Conservation (phyloP, 2,329 filamentous ascomycete genomes). For the Sporothrix luriei region DNA sequence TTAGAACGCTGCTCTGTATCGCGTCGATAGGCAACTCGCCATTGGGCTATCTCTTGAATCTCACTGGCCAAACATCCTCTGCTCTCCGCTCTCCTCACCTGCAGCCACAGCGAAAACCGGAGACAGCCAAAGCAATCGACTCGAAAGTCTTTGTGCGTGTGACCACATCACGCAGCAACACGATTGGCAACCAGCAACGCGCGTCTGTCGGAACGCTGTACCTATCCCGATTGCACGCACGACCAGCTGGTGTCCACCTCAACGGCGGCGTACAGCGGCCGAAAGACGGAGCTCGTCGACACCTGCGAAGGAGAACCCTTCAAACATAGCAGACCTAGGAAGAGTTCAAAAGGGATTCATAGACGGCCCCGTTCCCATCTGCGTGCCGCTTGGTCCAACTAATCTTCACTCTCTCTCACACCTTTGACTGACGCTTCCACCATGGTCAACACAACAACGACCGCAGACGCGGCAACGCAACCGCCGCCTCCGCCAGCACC, state of each 20-base stretch:
- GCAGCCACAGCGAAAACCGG: conserved; percentile 11
- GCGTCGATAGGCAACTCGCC: not conserved
- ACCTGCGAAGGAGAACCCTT: no score
- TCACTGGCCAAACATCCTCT: conserved; percentile 4
- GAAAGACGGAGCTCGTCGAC: not conserved
- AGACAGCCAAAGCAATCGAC: not conserved
- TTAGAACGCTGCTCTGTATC: no score
- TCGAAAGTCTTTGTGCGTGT: not conserved
- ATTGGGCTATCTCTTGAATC: not conserved
- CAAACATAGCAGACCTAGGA: no score
- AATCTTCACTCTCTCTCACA: not conserved
- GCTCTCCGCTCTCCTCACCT: not conserved
- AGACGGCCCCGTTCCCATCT: not conserved
- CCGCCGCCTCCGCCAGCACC: not conserved
- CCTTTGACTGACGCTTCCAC: not conserved
- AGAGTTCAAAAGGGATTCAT: not conserved
- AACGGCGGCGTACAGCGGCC: not conserved
- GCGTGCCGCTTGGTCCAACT: not conserved
- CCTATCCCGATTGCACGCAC: not conserved
- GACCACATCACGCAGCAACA: not conserved
- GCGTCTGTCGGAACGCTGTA: not conserved
- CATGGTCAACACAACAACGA: not conserved
- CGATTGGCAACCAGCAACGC: conserved; percentile 1
- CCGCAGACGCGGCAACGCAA: not conserved
- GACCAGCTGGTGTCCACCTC: not conserved